Base-by-base conservation (phyloP, 2,329 filamentous ascomycete species). In the Alternaria sp. region DNA sequence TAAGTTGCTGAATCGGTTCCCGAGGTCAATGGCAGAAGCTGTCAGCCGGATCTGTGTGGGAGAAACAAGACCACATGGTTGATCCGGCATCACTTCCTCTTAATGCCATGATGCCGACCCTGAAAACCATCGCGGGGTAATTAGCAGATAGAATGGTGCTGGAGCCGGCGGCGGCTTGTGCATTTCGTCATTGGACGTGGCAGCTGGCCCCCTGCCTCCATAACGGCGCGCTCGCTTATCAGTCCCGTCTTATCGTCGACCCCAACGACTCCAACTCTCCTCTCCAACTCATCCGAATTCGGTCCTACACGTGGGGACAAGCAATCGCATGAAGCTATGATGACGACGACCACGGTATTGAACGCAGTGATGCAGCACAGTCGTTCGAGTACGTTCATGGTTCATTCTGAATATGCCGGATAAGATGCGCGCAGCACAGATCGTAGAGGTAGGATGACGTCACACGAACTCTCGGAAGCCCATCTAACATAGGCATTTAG, bases 371-470 rank as follows among this genome's bases (percentile, higher is more conserved):
- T 43, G 52, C 30, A 14, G 22, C 24, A 30, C 20, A 18, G 20
- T 20, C 44, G 7, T 36, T 38, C 14, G 28, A 34, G 28, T 36
- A 38, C 22, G 28, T 22, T 6, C n/a, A 20, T 22, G n/a, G 26
- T 28, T 6, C 8, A 46, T 26, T 4, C 22, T 16, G 18, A 36
- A 16, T 3, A 36, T 65, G 57, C 42, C 54, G 26, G 30, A 24
- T 12, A 55, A 61, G 14, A 71, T 70, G 66, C 66, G 60, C 52
- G 65, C 67, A 20, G 70, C 66, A 32, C 65, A 68, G 26, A 66
- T 71, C 5, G 41, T 59, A 47, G 51, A 67, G 58, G 64, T 70
- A 59, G 5, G 24, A 12, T 59, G 56, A 66, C 54, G 59, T 65
- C 58, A 65, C 39, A 12, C 3, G n/a, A 30, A 30, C 11, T 16